Percentiles rank a stretch among this genome's conserved stretches.
phyloP scores from a whole-genome alignment of 805 yeast genomes.

The Hanseniaspora jakobsenii region DNA sequence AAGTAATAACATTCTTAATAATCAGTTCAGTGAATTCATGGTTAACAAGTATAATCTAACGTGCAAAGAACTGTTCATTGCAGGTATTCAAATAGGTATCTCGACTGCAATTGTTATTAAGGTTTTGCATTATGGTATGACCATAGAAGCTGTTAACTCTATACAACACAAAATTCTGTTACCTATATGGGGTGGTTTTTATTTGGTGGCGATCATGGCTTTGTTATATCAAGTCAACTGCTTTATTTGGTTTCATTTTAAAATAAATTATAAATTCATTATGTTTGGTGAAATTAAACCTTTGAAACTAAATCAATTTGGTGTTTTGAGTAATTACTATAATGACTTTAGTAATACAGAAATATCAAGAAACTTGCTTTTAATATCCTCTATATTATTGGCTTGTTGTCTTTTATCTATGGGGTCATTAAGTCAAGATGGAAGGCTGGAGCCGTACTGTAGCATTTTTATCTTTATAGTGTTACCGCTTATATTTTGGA shows the following conservation, averaged over 20 bases:
- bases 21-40: constrained; percentile 22
- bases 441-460: constrained; percentile 70
- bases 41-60: constrained; percentile 28
- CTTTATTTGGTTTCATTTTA: constrained; percentile 55
- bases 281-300: constrained; percentile 59
- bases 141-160: constrained; percentile 30
- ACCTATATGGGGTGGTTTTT: constrained; percentile 90
- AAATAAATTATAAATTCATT: constrained; percentile 81
- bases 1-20: constrained; percentile 10
- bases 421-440: constrained; percentile 62
- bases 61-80: constrained; percentile 36
- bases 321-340: constrained; percentile 20
- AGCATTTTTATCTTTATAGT: constrained; percentile 44
- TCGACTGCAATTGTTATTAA: constrained; percentile 56
- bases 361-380: constrained; percentile 37
- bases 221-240: constrained; percentile 58
- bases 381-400: constrained; percentile 51
- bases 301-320: constrained; percentile 15
- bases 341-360: constrained; percentile 30
- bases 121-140: constrained; percentile 43
- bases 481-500: constrained; percentile 39
- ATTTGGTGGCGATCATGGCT: constrained; percentile 48
- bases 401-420: constrained; percentile 52
- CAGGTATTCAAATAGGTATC: constrained; percentile 62
- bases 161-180: constrained; percentile 38